Conservation (phyloP, 768 basidiomycete species). For the Amanita phalloides region DNA sequence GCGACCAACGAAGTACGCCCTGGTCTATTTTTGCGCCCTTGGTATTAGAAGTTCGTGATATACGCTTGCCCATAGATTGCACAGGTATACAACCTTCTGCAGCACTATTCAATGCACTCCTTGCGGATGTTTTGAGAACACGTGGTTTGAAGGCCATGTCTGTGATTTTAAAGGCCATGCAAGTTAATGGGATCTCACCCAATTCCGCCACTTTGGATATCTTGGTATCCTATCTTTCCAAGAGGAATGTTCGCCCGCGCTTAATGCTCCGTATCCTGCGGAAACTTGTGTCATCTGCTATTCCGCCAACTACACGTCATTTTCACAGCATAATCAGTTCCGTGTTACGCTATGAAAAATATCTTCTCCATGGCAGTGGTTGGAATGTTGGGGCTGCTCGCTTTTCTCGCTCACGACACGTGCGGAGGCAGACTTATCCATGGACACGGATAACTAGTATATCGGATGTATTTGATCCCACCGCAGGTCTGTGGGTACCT, state of each 20-base stretch:
- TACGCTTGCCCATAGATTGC: constrained; percentile 11
- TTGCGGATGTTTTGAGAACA: constrained; percentile 36
- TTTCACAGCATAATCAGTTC: constrained; percentile 44
- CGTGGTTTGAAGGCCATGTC: constrained; percentile 39
- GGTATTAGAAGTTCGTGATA: background rate
- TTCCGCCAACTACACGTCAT: constrained; percentile 43
- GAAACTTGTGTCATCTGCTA: constrained; percentile 25
- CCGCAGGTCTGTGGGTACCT: constrained; percentile 31
- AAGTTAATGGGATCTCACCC: constrained; percentile 32
- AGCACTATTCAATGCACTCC: constrained; percentile 51
- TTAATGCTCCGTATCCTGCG: constrained; percentile 38
- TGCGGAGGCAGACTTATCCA: background rate
- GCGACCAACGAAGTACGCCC: constrained; percentile 15
- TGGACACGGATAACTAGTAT: constrained; percentile 11
- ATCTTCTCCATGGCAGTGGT: constrained; percentile 28
- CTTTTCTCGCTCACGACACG: constrained; percentile 16
- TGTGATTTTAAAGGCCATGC: constrained; percentile 46
- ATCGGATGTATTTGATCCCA: constrained; percentile 33
- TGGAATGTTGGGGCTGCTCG: constrained; percentile 33
- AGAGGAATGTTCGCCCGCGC: constrained; percentile 28
- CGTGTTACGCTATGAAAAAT: constrained; percentile 43
- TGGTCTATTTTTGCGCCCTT: constrained; percentile 1
- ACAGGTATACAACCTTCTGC: constrained; percentile 25
- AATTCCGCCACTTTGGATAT: constrained; percentile 45
- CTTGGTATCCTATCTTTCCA: constrained; percentile 41